A percentile compares a stretch with the other conserved stretches of the same genome.
Conservation (phyloP, 2,329 filamentous ascomycete species). For the Phialophora expanda region DNA sequence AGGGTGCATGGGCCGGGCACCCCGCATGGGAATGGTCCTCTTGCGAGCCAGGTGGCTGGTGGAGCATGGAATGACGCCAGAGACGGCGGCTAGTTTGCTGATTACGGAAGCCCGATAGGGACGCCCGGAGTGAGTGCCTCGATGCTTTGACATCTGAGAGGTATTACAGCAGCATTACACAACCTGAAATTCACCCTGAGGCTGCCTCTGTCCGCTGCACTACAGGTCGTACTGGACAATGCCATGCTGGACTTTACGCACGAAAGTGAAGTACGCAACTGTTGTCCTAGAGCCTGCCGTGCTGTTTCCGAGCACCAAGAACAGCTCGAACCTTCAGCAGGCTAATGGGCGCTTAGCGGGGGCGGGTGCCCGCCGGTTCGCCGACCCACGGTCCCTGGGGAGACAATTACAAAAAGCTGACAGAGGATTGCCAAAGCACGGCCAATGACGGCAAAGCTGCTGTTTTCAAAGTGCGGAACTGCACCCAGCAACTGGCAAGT, state of each 20-base stretch:
- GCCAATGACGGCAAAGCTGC: slow-evolving; percentile 19
- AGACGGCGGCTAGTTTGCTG: not conserved
- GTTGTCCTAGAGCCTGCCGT: not conserved
- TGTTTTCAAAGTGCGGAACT: slow-evolving; percentile 27
- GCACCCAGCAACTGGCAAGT: not conserved
- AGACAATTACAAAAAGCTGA: slow-evolving; percentile 35
- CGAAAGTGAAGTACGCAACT: not conserved
- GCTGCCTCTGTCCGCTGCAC: not conserved
- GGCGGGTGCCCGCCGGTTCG: not conserved
- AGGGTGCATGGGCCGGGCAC: not conserved
- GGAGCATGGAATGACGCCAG: slow-evolving; percentile 11
- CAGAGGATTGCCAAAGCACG: slow-evolving; percentile 27
- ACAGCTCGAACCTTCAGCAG: not conserved
- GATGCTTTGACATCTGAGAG: not conserved
- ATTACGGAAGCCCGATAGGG: not conserved
- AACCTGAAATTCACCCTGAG: not conserved
- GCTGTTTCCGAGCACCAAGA: not conserved
- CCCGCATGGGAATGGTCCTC: not conserved
- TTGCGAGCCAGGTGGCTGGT: not conserved
- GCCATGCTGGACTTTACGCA: not conserved
- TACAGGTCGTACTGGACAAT: not conserved
- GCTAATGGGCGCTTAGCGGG: not conserved
- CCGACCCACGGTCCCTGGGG: not conserved
- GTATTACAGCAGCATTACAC: slow-evolving; percentile 2
- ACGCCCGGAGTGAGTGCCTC: not conserved